Evolutionary conservation across 176 grass and related monocot species (phyloP).

Genomic region (Carex littledalei): DNA sequence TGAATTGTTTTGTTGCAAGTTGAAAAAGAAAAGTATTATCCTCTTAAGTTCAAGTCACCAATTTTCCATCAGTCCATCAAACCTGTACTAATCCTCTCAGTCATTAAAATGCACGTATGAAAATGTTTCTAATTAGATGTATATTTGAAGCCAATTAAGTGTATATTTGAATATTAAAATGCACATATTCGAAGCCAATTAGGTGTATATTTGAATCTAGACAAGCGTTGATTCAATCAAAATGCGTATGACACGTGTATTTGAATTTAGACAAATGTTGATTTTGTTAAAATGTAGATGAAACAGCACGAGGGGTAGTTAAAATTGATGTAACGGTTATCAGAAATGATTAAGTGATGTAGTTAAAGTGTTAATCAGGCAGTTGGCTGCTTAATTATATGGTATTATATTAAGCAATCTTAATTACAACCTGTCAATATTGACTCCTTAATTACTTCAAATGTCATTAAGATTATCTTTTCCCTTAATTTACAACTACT

Average conservation of each 20-base stretch:
- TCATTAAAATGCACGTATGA: not conserved
- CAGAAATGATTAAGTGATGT: not conserved
- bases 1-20: not conserved
- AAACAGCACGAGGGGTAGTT: not conserved
- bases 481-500: conserved; percentile 10
- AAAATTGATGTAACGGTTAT: not conserved
- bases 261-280: not conserved
- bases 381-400: not conserved
- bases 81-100: not conserved
- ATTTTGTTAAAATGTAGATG: not conserved
- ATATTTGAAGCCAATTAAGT: too few relatives aligned
- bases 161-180: too few relatives aligned
- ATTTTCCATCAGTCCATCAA: not conserved
- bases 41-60: not conserved
- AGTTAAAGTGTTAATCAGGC: not conserved
- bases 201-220: too few relatives aligned
- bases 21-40: not conserved
- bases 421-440: conserved; percentile 20
- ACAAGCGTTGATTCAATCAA: too few relatives aligned
- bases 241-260: too few relatives aligned
- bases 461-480: conserved; percentile 2
- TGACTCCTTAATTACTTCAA: conserved; percentile 18
- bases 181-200: too few relatives aligned
- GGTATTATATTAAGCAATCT: not conserved
- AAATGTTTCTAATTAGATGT: not conserved